Evolutionary conservation across 371 early-diverging fungal species (phyloP).

Genomic region (Mycotypha africana): DNA sequence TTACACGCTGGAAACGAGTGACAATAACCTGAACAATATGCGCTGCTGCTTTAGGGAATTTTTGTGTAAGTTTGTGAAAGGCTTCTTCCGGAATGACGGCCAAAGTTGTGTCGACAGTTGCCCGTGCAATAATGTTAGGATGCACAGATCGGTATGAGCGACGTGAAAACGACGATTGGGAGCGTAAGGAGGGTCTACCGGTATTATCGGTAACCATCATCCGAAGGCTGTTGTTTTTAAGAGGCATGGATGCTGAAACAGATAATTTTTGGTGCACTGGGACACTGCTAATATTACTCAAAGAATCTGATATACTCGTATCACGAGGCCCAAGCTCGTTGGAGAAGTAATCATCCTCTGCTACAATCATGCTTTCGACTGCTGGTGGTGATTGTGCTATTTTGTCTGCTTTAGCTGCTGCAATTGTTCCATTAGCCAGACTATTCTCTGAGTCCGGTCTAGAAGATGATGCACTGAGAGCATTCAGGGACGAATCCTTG

Average conservation of each 20-base stretch:
- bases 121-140: slow-evolving; percentile 79
- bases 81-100: slow-evolving; percentile 94
- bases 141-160: slow-evolving; percentile 42
- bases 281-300: background rate
- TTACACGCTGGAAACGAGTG: slow-evolving; percentile 93
- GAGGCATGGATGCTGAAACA: background rate
- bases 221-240: background rate
- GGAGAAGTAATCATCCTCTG: no score
- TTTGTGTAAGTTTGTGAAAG: slow-evolving; percentile 80
- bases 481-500: no score
- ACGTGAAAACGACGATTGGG: no score
- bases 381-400: no score
- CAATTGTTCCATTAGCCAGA: no score
- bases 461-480: no score
- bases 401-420: no score
- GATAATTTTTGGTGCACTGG: background rate
- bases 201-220: no score
- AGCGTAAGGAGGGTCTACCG: no score
- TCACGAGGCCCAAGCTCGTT: no score
- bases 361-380: no score
- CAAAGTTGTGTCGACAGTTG: slow-evolving; percentile 85
- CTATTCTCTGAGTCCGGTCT: background rate
- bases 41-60: slow-evolving; percentile 91
- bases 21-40: slow-evolving; percentile 95
- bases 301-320: no score